Evolutionary conservation across 768 basidiomycete genomes (phyloP).

Genomic region (Myochromella boudieri): DNA sequence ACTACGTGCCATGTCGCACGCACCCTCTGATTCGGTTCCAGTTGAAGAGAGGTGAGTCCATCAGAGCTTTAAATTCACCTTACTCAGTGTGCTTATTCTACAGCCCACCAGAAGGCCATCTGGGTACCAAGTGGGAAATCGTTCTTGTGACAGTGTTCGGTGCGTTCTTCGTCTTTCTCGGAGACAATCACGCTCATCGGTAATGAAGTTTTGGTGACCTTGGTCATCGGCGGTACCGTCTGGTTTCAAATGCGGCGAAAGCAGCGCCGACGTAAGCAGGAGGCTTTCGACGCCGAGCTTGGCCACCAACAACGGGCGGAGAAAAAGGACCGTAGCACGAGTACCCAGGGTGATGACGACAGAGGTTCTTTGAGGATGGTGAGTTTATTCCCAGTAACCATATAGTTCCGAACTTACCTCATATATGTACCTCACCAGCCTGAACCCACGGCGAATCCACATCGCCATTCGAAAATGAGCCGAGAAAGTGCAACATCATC

Average conservation of each 20-base stretch:
- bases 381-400: neutral
- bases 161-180: conserved; percentile 18
- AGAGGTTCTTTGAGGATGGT: conserved; percentile 12
- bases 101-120: no score
- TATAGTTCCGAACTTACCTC: neutral
- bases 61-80: no score
- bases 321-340: conserved; percentile 6
- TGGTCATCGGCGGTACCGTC: conserved; percentile 23
- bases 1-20: neutral
- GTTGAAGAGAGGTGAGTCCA: neutral
- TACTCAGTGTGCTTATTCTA: no score
- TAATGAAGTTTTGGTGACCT: conserved; percentile 27
- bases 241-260: conserved; percentile 28
- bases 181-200: neutral
- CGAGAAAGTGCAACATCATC: conserved; percentile 19
- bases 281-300: conserved; percentile 7
- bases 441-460: conserved; percentile 11
- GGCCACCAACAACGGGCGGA: neutral
- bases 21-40: no score
- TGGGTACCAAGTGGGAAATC: conserved; percentile 37
- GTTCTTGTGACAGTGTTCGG: conserved; percentile 33
- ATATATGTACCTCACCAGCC: conserved; percentile 3
- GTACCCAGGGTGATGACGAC: no score
- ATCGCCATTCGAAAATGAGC: conserved; percentile 11
- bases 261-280: conserved; percentile 12